Percentiles rank a stretch among this genome's conserved stretches.
Conservation (phyloP, 2,329 filamentous ascomycete genomes). For the Sclerotinia trifoliorum region DNA sequence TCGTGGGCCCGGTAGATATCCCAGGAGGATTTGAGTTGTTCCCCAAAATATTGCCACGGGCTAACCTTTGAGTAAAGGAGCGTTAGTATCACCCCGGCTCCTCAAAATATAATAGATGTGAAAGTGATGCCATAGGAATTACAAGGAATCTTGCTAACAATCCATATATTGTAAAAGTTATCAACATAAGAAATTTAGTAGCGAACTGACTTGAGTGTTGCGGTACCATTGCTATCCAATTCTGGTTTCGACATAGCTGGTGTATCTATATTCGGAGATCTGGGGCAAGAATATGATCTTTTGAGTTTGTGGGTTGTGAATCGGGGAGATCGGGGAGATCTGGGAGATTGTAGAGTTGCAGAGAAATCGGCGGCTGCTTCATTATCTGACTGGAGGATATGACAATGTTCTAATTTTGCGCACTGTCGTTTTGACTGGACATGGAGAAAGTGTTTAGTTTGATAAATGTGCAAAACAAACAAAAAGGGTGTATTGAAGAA, state of each 20-base stretch:
- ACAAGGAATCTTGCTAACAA: not conserved
- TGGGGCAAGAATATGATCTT: conserved; percentile 47
- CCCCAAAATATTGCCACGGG: conserved; percentile 37
- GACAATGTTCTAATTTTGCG: conserved; percentile 36
- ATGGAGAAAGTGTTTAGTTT: conserved; percentile 6
- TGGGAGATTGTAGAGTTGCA: conserved; percentile 35
- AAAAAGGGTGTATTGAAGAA: not conserved
- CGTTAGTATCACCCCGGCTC: conserved; percentile 6
- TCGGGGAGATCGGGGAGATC: conserved; percentile 52
- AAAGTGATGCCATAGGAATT: not conserved
- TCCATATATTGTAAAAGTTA: not conserved
- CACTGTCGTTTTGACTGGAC: conserved; percentile 33
- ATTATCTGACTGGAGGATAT: conserved; percentile 42
- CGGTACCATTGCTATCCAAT: conserved; percentile 42
- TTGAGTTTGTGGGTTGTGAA: conserved; percentile 51
- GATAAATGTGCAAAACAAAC: not conserved
- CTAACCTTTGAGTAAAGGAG: not conserved
- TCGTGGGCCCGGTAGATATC: conserved; percentile 27
- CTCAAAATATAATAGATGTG: not conserved
- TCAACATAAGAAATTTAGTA: not conserved
- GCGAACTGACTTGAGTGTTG: conserved; percentile 55
- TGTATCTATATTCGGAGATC: conserved; percentile 27
- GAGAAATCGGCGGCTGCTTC: conserved; percentile 32
- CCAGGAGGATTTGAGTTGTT: conserved; percentile 51
- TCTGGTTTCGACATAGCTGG: conserved; percentile 20